Base-by-base conservation (phyloP, 2,329 filamentous ascomycete genomes). In the Fusarium burgessii region DNA sequence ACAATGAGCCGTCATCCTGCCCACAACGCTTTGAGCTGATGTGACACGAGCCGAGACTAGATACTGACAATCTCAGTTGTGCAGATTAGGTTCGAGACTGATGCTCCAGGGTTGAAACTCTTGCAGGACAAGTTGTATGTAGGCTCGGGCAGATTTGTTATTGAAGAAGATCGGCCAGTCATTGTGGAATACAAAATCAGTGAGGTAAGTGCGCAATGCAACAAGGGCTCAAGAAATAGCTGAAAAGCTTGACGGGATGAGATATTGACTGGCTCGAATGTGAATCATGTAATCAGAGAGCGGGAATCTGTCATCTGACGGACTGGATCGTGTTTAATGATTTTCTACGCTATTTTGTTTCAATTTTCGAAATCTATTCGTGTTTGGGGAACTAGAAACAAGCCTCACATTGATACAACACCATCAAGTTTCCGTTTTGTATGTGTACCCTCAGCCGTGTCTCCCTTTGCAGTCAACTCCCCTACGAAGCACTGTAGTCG, bases 151-250 rank as follows among this genome's bases (percentile, higher is more conserved):
- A 77, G 82, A 23, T 84, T 84, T 68, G 75, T 83, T 35, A 70
- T 83, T 35, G 78, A 80, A 43, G 64, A 76, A 43, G 77, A 79
- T 14, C 73, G 78, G 50, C 72, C 77, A 29, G 68, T 78, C 20
- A 70, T 80, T 32, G 81, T 84, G 23, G 82, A 84, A 73, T 83
- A 83, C 71, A 83, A 82, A 68, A 82, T 84, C 67, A 83, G 81
- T 58, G 78, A 83, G 62, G 80, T 83, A 18, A 76, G 71, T 15
- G 75, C 77, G 10, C 66, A 66, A 18, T 78, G 75, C 40, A 68
- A 66, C 11, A 67, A 66, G 40, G 52, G 60, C 27, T 27, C 50
- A 25, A 52, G 51, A 43, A 36, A 25, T 36, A 46, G 45, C 14
- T 71, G 38, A 74, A 27, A 51, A 20, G 17, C 29, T 51, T 41